Conservation (phyloP, 1,139 yeast species). For the Chernovozyma sophiae-reginae region DNA sequence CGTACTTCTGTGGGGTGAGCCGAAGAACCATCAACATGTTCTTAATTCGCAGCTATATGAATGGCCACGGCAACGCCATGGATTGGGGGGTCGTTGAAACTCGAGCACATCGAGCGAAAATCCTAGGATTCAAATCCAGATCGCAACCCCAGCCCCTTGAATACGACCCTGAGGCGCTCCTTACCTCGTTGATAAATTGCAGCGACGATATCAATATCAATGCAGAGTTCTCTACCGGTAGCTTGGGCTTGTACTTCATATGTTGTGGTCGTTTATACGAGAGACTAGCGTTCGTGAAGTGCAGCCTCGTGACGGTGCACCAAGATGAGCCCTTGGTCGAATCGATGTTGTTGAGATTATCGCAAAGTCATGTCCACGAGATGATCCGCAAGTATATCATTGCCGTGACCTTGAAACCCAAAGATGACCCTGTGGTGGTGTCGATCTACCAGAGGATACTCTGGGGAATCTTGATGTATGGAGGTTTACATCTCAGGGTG, state of each 20-base stretch:
- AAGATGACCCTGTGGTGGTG: conserved; percentile 34
- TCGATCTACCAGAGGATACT: conserved; percentile 31
- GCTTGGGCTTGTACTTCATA: conserved; percentile 15
- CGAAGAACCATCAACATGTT: background rate
- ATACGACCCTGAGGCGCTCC: background rate
- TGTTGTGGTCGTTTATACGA: conserved; percentile 20
- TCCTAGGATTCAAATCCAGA: background rate
- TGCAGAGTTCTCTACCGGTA: conserved; percentile 16
- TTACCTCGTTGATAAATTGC: conserved; percentile 4
- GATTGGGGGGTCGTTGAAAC: no score
- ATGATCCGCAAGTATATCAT: conserved; percentile 31
- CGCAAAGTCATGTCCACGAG: conserved; percentile 16
- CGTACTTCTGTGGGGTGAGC: background rate
- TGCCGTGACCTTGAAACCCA: conserved; percentile 21
- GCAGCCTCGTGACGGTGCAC: conserved; percentile 5
- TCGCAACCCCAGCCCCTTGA: background rate
- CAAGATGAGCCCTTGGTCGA: conserved; percentile 6
- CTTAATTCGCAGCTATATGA: background rate
- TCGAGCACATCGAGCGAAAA: background rate
- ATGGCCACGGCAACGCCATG: no score
- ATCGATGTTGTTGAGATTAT: conserved; percentile 8
- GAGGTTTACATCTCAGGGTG: conserved; percentile 38
- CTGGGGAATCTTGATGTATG: conserved; percentile 38
- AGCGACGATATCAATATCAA: conserved; percentile 8
- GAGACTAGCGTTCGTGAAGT: conserved; percentile 11